Conservation (phyloP, 306 rosid species). For the Cucurbita ficifolia region DNA sequence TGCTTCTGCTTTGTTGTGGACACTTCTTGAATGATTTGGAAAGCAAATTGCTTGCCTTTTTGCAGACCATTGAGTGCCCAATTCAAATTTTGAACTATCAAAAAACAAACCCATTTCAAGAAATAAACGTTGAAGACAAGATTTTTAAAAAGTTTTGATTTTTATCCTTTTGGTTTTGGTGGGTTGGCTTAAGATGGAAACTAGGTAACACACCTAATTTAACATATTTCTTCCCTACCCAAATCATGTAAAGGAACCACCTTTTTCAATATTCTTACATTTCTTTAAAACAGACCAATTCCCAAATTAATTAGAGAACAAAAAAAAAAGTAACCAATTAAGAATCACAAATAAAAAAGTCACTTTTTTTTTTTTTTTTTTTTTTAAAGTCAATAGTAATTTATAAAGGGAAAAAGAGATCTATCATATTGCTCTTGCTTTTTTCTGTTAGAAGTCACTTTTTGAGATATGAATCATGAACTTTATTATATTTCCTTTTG, state of each 20-base stretch:
- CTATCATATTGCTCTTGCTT: not conserved
- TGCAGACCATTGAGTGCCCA: conserved; percentile 2
- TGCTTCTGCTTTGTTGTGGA: not conserved
- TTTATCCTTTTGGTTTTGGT: not conserved
- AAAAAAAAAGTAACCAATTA: too few species aligned
- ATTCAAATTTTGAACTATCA: not conserved
- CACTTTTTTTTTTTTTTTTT: too few species aligned
- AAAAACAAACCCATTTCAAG: not conserved
- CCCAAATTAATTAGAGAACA: too few species aligned
- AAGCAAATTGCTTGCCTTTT: conserved; percentile 1
- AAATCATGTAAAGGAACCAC: not conserved
- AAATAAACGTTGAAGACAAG: not conserved
- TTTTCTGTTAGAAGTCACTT: not conserved
- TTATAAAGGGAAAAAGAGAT: not conserved
- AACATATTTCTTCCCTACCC: too few species aligned
- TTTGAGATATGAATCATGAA: not conserved
- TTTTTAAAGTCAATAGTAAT: too few species aligned
- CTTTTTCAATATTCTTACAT: not conserved
- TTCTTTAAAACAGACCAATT: not conserved
- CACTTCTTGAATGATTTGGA: not conserved
- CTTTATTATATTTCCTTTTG: not conserved
- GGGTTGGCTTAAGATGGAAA: not conserved
- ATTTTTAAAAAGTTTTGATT: not conserved
- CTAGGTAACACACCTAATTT: not conserved
- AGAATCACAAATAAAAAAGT: too few species aligned